Base-by-base conservation (phyloP, 257 asterid species). In the Jacaranda copaia region DNA sequence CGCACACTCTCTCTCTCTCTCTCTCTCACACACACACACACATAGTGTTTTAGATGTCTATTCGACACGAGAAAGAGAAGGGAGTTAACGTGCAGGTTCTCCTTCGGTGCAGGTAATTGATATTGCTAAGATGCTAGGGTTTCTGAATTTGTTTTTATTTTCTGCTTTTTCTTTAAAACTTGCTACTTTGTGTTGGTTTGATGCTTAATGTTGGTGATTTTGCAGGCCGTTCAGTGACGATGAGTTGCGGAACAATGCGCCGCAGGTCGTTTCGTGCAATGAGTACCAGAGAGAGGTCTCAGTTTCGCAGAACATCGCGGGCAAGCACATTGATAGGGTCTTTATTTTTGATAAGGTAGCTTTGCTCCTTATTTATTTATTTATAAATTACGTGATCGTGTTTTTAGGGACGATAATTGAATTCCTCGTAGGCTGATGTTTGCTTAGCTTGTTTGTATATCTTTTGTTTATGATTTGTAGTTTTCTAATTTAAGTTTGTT, bases 61-160 rank as follows among this genome's bases (percentile, higher is more conserved):
- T 25, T 77, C 83, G 91, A 53, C 85, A 84, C 46, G 92, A 86
- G 64, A 92, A 88, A 38, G 97, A 88, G 81, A 90, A 92, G 68
- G 93, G 97, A 0, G 97, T 92, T 4, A 92, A 90, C 66, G 93
- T 90, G 36, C 97, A 92, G 84, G 97, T 92, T 66, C 89, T 92
- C 38, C 97, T 92, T 70, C 97, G 96, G 11, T 92, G 97, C 86
- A 84, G 97, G 97, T 92, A 82, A 35, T 56, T 6, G 16, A 25
- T 14, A 6, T 39, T 39, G 49, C 19, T 20, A 2, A 49, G 53
- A 42, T 43, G 14, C 15, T 67, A n/a, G 79, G 77, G 55, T 76
- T 18, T 25, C 62, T 14, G 35, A 11, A 57, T 62, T 52, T 25
- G 32, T 32, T 35, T 61, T 32, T 51, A 16, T 56, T 20, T 5